Percentiles rank a stretch among this genome's conserved stretches.
phyloP scores from a whole-genome alignment of 2,329 filamentous ascomycete species.

The Ploettnerulaceae sp. region DNA sequence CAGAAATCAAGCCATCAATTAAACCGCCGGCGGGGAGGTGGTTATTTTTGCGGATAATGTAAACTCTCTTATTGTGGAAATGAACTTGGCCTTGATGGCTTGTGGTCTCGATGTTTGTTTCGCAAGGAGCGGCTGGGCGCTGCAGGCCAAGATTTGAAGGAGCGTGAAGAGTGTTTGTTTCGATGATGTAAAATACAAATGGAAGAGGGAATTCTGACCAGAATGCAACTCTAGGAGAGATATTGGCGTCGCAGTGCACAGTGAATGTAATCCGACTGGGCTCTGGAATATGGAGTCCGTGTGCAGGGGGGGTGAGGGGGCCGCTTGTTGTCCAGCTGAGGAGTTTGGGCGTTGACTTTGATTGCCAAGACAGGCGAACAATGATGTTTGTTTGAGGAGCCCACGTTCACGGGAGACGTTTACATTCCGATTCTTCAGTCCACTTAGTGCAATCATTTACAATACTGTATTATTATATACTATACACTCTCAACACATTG shows the following conservation, averaged over 20 bases:
- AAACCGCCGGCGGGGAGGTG: background rate
- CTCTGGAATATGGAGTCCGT: background rate
- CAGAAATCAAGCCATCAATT: constrained; percentile 4
- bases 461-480: background rate
- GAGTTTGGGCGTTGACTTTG: too few species aligned
- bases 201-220: background rate
- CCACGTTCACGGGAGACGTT: too few species aligned
- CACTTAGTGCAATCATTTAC: too few species aligned
- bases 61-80: background rate
- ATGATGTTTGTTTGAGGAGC: too few species aligned
- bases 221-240: background rate
- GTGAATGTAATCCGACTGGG: background rate
- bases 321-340: background rate
- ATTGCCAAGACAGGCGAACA: too few species aligned
- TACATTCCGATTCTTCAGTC: too few species aligned
- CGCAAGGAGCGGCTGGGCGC: background rate
- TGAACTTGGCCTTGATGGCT: background rate
- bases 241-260: background rate
- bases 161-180: constrained; percentile 4
- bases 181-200: constrained; percentile 2
- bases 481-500: background rate
- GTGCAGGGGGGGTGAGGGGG: background rate
- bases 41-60: background rate
- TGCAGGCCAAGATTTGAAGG: constrained; percentile 6
- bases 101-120: background rate